Percentiles rank a stretch among this genome's conserved stretches.
Conservation (phyloP, 2,329 filamentous ascomycete genomes). For the Aspergillus hiratsukae region DNA sequence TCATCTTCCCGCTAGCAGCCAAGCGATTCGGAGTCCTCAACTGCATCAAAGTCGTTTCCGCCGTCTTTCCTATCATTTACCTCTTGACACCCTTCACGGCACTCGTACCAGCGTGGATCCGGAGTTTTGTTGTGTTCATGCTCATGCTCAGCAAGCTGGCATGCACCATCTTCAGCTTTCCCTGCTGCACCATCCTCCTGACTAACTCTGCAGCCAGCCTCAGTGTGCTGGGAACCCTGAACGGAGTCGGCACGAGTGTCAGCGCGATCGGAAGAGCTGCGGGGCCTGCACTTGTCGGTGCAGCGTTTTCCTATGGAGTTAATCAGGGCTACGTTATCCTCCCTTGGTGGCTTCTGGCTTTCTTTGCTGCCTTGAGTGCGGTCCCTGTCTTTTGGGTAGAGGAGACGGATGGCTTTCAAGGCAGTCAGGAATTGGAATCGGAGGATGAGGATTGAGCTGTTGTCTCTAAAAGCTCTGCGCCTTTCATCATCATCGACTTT, state of each 20-base stretch:
- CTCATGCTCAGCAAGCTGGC: constrained; percentile 72
- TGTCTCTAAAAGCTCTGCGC: no score
- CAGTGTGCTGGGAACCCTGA: constrained; percentile 76
- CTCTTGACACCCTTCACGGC: constrained; percentile 76
- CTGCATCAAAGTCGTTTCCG: constrained; percentile 64
- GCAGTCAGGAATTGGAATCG: constrained; percentile 28
- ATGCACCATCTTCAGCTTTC: constrained; percentile 78
- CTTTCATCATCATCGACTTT: background rate
- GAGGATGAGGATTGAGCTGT: constrained; percentile 17
- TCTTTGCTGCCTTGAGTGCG: constrained; percentile 60
- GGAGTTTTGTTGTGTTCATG: constrained; percentile 57
- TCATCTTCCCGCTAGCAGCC: constrained; percentile 75
- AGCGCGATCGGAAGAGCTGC: constrained; percentile 73
- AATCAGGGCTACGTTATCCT: constrained; percentile 70
- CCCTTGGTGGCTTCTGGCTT: constrained; percentile 74
- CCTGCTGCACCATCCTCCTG: constrained; percentile 81
- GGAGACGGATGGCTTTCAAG: constrained; percentile 65
- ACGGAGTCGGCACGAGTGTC: constrained; percentile 82
- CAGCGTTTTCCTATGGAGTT: constrained; percentile 70
- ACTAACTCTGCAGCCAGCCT: constrained; percentile 80
- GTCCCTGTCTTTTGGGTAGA: constrained; percentile 70
- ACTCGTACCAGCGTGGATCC: constrained; percentile 51
- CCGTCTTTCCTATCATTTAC: constrained; percentile 71
- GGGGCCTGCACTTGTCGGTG: constrained; percentile 71
- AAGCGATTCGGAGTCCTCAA: constrained; percentile 66